A percentile compares a stretch with the other conserved stretches of the same genome.
These are phyloP conservation scores for Arthrobotrys sphaeroides DNA, from an alignment of 2,329 filamentous ascomycete genomes.

Conservation along the genomic window DNA sequence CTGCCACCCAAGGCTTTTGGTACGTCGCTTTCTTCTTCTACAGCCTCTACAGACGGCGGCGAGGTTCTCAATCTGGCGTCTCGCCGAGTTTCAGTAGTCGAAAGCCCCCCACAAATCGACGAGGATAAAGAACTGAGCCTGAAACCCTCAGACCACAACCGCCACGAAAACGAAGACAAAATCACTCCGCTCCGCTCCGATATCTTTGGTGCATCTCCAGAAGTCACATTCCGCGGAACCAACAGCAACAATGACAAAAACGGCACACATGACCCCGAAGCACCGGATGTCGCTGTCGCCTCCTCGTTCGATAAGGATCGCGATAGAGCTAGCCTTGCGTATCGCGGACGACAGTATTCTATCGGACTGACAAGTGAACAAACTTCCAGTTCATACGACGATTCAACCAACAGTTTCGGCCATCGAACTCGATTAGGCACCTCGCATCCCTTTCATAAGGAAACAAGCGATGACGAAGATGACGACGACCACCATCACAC, in stretches of 20 bases:
- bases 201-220: slow-evolving; percentile 25
- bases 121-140: slow-evolving; percentile 35
- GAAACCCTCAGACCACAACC: slow-evolving; percentile 17
- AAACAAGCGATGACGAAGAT: slow-evolving; percentile 45
- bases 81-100: slow-evolving; percentile 30
- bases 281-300: slow-evolving; percentile 29
- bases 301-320: slow-evolving; percentile 41
- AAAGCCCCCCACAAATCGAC: slow-evolving; percentile 29
- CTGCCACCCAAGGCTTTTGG: slow-evolving; percentile 56
- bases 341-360: slow-evolving; percentile 55
- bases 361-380: slow-evolving; percentile 54
- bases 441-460: slow-evolving; percentile 43
- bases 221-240: slow-evolving; percentile 25
- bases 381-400: slow-evolving; percentile 55
- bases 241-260: slow-evolving; percentile 20
- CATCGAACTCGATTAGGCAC: slow-evolving; percentile 26
- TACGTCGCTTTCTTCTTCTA: slow-evolving; percentile 55
- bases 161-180: slow-evolving; percentile 45
- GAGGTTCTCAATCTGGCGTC: slow-evolving; percentile 39
- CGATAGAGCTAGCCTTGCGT: slow-evolving; percentile 23
- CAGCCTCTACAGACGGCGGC: slow-evolving; percentile 56
- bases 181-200: slow-evolving; percentile 34
- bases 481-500: slow-evolving; percentile 21
- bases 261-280: slow-evolving; percentile 21
- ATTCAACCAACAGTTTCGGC: slow-evolving; percentile 47